Evolutionary conservation across 306 rosid genomes (phyloP).

Genomic region (Cercis canadensis): DNA sequence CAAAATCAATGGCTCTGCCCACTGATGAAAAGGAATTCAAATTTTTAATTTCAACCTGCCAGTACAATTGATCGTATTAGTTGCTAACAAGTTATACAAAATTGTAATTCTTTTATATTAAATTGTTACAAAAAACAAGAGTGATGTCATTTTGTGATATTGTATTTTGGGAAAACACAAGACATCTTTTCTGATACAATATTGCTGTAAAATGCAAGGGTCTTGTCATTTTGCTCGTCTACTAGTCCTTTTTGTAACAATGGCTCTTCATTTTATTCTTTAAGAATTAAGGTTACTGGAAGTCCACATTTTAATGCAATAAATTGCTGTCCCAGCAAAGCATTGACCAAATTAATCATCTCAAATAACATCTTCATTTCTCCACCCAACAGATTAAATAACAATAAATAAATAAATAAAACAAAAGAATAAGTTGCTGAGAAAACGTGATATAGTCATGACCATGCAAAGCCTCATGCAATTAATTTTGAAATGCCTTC

Average conservation of each 20-base stretch:
- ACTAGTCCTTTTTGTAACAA: neutral
- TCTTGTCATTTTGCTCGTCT: slow-evolving; percentile 14
- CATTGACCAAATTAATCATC: slow-evolving; percentile 10
- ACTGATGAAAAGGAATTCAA: slow-evolving; percentile 84
- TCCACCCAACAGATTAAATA: neutral
- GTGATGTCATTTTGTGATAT: neutral
- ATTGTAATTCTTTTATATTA: slow-evolving; percentile 16
- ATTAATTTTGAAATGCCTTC: neutral
- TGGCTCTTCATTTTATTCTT: slow-evolving; percentile 4
- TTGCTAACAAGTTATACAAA: slow-evolving; percentile 6
- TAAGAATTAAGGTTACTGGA: neutral
- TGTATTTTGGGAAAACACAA: too few relatives aligned
- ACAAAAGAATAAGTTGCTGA: neutral
- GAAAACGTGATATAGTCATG: neutral
- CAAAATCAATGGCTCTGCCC: slow-evolving; percentile 90
- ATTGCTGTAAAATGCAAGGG: neutral
- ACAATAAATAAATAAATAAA: neutral
- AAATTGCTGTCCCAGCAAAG: neutral
- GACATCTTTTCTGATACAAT: neutral
- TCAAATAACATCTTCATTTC: slow-evolving; percentile 9
- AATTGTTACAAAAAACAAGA: slow-evolving; percentile 20
- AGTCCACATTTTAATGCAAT: neutral
- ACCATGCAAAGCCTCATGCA: neutral
- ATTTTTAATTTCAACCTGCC: slow-evolving; percentile 95
- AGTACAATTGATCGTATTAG: slow-evolving; percentile 41